These are phyloP conservation scores for Amylostereum chailletii DNA, from an alignment of 1,284 basidiomycete genomes.

Conservation along the genomic window DNA sequence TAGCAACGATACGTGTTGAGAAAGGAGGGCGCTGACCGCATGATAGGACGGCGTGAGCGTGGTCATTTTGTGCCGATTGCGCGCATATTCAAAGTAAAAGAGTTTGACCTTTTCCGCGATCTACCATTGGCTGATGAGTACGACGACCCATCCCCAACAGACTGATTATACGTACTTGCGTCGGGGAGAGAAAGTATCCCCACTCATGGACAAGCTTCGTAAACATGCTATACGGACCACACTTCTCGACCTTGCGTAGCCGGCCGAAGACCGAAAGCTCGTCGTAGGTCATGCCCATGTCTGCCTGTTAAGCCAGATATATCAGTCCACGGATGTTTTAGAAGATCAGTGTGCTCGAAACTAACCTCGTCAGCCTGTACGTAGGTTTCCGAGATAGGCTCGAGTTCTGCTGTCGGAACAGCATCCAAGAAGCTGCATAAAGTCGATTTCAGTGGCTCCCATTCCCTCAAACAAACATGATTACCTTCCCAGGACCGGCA, in stretches of 20 bases:
- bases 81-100: slow-evolving; percentile 96
- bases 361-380: slow-evolving; percentile 90
- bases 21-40: slow-evolving; percentile 42
- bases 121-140: slow-evolving; percentile 26
- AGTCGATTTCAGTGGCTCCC: neutral
- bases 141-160: neutral
- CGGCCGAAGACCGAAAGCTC: slow-evolving; percentile 92
- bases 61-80: slow-evolving; percentile 99
- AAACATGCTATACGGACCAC: slow-evolving; percentile 95
- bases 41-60: slow-evolving; percentile 96
- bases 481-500: slow-evolving; percentile 78
- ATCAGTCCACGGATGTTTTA: no score
- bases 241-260: slow-evolving; percentile 93
- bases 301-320: slow-evolving; percentile 42
- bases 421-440: slow-evolving; percentile 77
- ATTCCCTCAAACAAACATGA: slow-evolving; percentile 9
- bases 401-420: slow-evolving; percentile 91
- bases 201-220: slow-evolving; percentile 91
- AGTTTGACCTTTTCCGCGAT: slow-evolving; percentile 96
- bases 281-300: slow-evolving; percentile 99
- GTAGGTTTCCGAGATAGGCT: slow-evolving; percentile 90
- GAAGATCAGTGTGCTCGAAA: no score
- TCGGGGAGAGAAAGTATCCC: slow-evolving; percentile 74
- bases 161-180: slow-evolving; percentile 43
- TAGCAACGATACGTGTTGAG: neutral